These are phyloP conservation scores for Piper betle DNA, from an alignment of 164 flowering plant genomes.

Conservation along the genomic window DNA sequence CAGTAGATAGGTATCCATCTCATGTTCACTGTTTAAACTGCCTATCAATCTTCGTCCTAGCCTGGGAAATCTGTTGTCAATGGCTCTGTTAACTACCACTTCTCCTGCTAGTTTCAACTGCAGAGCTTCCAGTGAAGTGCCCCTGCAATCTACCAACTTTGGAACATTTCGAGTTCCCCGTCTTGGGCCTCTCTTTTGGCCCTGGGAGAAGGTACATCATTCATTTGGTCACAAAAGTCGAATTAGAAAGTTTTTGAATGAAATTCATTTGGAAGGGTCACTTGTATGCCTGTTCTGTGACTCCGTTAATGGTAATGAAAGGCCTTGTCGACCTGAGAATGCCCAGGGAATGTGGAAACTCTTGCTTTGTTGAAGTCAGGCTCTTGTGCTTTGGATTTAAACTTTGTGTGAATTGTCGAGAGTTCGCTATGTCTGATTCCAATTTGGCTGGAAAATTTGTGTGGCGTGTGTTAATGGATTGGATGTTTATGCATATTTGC, in stretches of 20 bases:
- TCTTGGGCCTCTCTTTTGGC: slow-evolving; percentile 34
- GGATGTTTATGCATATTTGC: too few species aligned
- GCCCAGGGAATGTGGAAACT: not conserved
- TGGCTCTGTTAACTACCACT: slow-evolving; percentile 17
- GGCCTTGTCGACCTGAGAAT: not conserved
- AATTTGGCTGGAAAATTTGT: too few species aligned
- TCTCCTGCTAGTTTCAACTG: slow-evolving; percentile 10
- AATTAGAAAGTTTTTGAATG: too few species aligned
- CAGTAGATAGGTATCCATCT: too few species aligned
- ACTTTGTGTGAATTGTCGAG: too few species aligned
- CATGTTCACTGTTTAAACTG: too few species aligned
- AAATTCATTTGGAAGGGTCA: not conserved
- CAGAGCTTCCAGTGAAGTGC: slow-evolving; percentile 15
- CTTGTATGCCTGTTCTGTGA: not conserved
- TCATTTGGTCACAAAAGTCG: too few species aligned
- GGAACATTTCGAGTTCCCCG: slow-evolving; percentile 28
- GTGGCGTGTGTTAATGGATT: too few species aligned
- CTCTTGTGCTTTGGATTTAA: not conserved
- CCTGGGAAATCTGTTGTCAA: not conserved
- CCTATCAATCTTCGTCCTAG: not conserved
- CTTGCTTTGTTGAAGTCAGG: not conserved
- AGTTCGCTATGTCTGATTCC: too few species aligned
- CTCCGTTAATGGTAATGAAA: not conserved
- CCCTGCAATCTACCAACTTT: slow-evolving; percentile 11
- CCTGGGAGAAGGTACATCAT: slow-evolving; percentile 47